Conservation (phyloP, 148 eudicot genomes). For the Linanthus parryae region DNA sequence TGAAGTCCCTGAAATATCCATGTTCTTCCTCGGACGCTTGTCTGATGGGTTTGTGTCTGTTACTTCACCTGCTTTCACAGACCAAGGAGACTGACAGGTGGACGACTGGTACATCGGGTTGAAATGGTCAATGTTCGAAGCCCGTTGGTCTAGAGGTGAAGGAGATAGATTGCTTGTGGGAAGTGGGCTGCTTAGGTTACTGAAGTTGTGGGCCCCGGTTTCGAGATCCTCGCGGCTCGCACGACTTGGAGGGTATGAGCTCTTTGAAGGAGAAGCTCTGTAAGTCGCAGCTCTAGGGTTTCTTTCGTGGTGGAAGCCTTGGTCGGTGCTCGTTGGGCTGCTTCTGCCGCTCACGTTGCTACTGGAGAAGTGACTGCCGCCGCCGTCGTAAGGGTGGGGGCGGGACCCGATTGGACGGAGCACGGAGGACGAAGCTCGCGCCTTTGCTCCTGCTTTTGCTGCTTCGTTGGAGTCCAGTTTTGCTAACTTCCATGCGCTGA, state of each 20-base stretch:
- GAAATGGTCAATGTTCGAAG: slow-evolving; percentile 41
- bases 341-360: slow-evolving; percentile 63
- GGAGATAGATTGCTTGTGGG: slow-evolving; percentile 34
- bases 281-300: slow-evolving; percentile 31
- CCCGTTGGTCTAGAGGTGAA: slow-evolving; percentile 28
- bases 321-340: slow-evolving; percentile 60
- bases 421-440: slow-evolving; percentile 89
- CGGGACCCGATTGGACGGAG: slow-evolving; percentile 63
- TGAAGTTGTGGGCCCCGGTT: slow-evolving; percentile 48
- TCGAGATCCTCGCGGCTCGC: slow-evolving; percentile 74
- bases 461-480: slow-evolving; percentile 75
- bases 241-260: slow-evolving; percentile 72
- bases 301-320: slow-evolving; percentile 34
- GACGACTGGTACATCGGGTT: slow-evolving; percentile 65
- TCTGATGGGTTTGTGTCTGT: slow-evolving; percentile 19
- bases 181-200: slow-evolving; percentile 75
- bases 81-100: slow-evolving; percentile 59
- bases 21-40: not conserved
- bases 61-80: slow-evolving; percentile 34
- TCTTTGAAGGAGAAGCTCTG: slow-evolving; percentile 43
- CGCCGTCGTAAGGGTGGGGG: slow-evolving; percentile 47
- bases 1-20: slow-evolving; percentile 16
- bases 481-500: slow-evolving; percentile 97
- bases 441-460: slow-evolving; percentile 85
- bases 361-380: slow-evolving; percentile 62